Evolutionary conservation across 805 yeast genomes (phyloP), one percentile per base, ranked within the genome.

Genomic region (Schwanniomyces polymorphus): DNA sequence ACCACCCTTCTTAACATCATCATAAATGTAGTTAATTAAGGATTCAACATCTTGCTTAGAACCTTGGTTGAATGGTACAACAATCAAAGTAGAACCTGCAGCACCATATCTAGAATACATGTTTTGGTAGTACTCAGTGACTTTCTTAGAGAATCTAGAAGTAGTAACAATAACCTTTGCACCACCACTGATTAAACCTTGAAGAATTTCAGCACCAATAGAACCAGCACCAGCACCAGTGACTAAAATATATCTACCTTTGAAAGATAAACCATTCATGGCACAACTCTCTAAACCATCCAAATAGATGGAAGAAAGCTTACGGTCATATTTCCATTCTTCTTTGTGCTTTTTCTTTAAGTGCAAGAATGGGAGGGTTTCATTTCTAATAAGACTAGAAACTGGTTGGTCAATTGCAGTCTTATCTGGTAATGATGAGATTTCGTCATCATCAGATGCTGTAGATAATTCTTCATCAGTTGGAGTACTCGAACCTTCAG

Each of bases 221-320:
- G 99, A 94, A 46, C 98, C 99, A 42, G 89, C 91, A 78, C 99
- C 99, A 43, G 98, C 98, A 79, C 99, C 99, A 42, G 99, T 94
- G 56, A 94, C 78, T 61, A 94, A 81, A 44, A 91, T 97, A 57
- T 85, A 84, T 72, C 91, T 94, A 67, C 84, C 89, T 67, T 85
- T 84, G 78, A 85, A 94, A 34, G 97, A 81, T 47, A 91, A 80
- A 75, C 99, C 99, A 60, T 91, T 94, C 54, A 89, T 82, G 29
- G 99, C 97, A 67, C 95, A 97, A 52, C 80, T 79, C 74, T 94
- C 98, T 64, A 94, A 83, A 49, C 94, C 96, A 65, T 90, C 91
- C 67, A 94, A 81, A 74, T 86, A 94, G 38, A 76, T 61, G 33
- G 91, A 78, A 31, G 99, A 85, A 53, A 88, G 77, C 55, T 78